A percentile compares a stretch with the other conserved stretches of the same genome.
Conservation (phyloP, 1,284 basidiomycete species). For the Ustilago esculenta region DNA sequence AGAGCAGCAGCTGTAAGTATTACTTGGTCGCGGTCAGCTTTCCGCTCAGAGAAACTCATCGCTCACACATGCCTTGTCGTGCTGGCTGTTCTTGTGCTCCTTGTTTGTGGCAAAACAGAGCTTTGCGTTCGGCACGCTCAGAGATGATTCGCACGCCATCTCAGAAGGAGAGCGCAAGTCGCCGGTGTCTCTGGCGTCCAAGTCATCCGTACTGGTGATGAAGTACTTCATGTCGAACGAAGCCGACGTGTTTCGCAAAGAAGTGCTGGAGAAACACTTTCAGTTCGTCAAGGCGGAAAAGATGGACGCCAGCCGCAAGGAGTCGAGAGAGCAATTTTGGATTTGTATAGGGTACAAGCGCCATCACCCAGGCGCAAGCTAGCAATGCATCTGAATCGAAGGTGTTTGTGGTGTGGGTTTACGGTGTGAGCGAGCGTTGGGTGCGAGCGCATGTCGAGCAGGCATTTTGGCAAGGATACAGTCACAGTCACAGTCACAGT, state of each 20-base stretch:
- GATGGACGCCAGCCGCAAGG: conserved; percentile 56
- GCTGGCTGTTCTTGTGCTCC: not conserved
- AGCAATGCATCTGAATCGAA: not conserved
- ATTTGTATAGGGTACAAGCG: conserved; percentile 51
- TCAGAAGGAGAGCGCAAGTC: not conserved
- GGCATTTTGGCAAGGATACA: too few relatives aligned
- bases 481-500: too few relatives aligned
- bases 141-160: not conserved
- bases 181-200: conserved; percentile 10
- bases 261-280: conserved; percentile 49
- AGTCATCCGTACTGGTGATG: conserved; percentile 36
- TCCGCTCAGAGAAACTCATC: too few relatives aligned
- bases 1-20: conserved; percentile 31
- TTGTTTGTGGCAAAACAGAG: not conserved
- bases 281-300: conserved; percentile 54
- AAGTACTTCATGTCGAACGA: conserved; percentile 60
- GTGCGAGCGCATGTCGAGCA: too few relatives aligned
- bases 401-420: not conserved
- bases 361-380: not conserved
- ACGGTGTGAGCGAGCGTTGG: too few relatives aligned
- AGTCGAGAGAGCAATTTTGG: conserved; percentile 61
- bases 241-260: conserved; percentile 51
- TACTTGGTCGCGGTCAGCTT: too few relatives aligned
- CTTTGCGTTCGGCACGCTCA: conserved; percentile 27
- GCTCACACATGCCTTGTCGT: too few relatives aligned